Base-by-base conservation (phyloP, 805 yeast genomes). In the Sugiyamaella qingdaonensis region DNA sequence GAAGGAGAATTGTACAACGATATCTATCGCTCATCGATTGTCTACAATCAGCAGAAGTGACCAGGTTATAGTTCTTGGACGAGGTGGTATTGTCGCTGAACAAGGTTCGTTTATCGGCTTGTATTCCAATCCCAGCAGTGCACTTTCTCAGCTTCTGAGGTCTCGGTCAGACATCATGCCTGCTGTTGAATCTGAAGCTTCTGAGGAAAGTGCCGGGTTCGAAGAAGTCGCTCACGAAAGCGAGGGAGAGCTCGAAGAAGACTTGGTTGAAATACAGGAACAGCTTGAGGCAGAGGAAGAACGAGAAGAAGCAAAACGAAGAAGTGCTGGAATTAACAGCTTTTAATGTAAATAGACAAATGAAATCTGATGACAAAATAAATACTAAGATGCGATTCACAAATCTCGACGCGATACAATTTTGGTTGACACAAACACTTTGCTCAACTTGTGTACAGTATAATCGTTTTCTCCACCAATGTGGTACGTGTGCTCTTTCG, bases 11-110 rank as follows among this genome's bases (percentile, higher is more conserved):
- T 70, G 80, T 35, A 90, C 97, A 1, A 73, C 75, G 7, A 86
- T 92, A 39, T 86, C 94, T 44, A 90, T 92, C 61, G 97, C 97
- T 0, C 98, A 92, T 67, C 76, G 97, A 61, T 76, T 91, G 51
- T 84, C 94, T 11, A 92, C 98, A 0, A 92, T 92, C 55, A 81
- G 82, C 61, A 81, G 89, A 69, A 85, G 95, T 61, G 84, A 88
- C 36, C 76, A 88, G 58, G 84, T 91, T 10, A 78, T 92, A 49
- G 97, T 92, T 2, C 73, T 92, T 47, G 86, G 84, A 16, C 75
- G 78, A 33, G 80, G 84, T 35, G 95, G 96, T 2, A 76, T 74
- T 46, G 91, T 88, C 49, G 86, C 81, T 9, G 95, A 86, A 66
- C 78, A 82, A 41, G 94, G 91, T 13, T 56, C 72, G 9, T 88